phyloP scores from a whole-genome alignment of 345 rosid species.

The Alliaria petiolata region DNA sequence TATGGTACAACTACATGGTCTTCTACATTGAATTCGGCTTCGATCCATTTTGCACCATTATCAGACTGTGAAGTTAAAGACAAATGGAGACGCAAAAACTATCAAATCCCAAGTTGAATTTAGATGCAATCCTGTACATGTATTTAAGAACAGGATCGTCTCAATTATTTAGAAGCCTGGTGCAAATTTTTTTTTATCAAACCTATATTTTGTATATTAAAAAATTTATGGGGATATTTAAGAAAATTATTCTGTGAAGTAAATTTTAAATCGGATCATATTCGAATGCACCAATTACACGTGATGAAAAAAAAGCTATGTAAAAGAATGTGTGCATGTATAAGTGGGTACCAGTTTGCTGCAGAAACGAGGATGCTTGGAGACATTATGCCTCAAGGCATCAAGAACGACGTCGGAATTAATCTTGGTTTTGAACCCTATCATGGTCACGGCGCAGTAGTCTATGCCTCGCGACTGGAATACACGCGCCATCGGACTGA shows the following conservation, averaged over 20 bases:
- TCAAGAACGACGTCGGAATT: constrained; percentile 36
- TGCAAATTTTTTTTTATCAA: too few species aligned
- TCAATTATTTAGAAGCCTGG: too few species aligned
- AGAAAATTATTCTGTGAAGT: too few species aligned
- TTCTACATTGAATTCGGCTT: constrained; percentile 39
- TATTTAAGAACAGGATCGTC: too few species aligned
- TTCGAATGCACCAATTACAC: neutral
- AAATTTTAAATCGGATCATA: too few species aligned
- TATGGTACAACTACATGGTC: constrained; percentile 51
- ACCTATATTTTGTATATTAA: too few species aligned
- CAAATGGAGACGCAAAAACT: neutral
- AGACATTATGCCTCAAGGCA: constrained; percentile 54
- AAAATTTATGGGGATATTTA: too few species aligned
- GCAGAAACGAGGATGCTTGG: constrained; percentile 82
- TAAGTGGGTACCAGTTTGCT: constrained; percentile 47
- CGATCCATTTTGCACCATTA: constrained; percentile 48
- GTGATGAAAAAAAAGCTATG: too few species aligned
- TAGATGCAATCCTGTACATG: too few species aligned
- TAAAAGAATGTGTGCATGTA: too few species aligned
- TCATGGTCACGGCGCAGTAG: constrained; percentile 38
- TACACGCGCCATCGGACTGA: constrained; percentile 54
- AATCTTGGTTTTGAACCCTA: constrained; percentile 49
- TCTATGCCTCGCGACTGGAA: constrained; percentile 52
- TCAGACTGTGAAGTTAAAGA: constrained; percentile 1
- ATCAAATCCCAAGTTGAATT: too few species aligned